Base-by-base conservation (phyloP, 2,329 filamentous ascomycete genomes). In the Ilyonectria sp. region DNA sequence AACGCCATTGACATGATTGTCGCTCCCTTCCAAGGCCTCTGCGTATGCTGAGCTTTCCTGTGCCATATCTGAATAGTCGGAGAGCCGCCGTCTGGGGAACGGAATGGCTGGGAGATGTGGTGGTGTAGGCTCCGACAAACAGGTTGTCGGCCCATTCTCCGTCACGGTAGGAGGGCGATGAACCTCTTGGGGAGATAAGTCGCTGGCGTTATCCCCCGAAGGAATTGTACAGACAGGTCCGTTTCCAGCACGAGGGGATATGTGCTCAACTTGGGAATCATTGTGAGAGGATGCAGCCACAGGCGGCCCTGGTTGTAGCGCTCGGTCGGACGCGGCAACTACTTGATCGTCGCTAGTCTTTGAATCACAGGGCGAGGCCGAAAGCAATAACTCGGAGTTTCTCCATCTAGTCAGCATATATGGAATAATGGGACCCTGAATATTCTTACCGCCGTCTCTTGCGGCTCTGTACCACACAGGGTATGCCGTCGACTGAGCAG, bases 401-500 rank as follows among this genome's bases (percentile, higher is more conserved):
- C 44, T 47, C 23, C 6, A 15, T 1, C 2, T 3, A 6, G 7
- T 47, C 6, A 47, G 44, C 15, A 47, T 19, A 47, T 17, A 11
- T 7, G 11, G 11, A 19, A 47, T 6, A 6, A 46, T 4, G 4
- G 2, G 6, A 10, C 3, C 4, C 8, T 13, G 44, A 6, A 7
- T 15, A 31, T 9, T n/a, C 43, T 53, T 50, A 59, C 66, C 53
- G 23, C 33, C 56, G 59, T 37, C 60, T 57, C 31, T 65, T 68
- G 4, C 68, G 68, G 4, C 17, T 43, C 19, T 56, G 52, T 4
- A 74, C 61, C 65, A 72, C 65, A 13, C 74, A 75, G 4, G 44
- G 29, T 6, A 71, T 57, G 4, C 71, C 68, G 17, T 75, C 72
- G 6, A 69, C 50, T 2, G 71, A 52, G 35, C 74, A 76, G 46